Evolutionary conservation across 306 rosid genomes (phyloP).

Genomic region (Quercus ilex): DNA sequence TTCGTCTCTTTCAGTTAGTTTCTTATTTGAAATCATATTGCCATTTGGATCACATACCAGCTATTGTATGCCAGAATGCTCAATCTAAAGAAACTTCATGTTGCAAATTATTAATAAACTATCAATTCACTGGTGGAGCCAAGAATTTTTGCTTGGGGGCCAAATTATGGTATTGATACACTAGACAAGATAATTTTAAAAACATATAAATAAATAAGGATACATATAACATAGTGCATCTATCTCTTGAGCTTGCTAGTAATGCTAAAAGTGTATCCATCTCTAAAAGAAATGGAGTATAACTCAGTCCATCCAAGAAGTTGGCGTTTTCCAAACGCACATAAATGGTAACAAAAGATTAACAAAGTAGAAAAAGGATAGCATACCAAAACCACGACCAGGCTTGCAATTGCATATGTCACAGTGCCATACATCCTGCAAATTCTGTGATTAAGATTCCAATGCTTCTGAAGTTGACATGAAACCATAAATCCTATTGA

Average conservation of each 20-base stretch:
- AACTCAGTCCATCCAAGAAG: too few relatives aligned
- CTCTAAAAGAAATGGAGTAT: too few relatives aligned
- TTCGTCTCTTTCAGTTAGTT: not conserved
- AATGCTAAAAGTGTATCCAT: too few relatives aligned
- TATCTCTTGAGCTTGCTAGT: too few relatives aligned
- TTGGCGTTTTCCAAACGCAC: not conserved
- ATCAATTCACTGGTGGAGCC: too few relatives aligned
- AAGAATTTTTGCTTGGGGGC: too few relatives aligned
- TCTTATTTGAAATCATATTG: not conserved
- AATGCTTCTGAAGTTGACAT: slow-evolving; percentile 6
- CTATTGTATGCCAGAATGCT: not conserved
- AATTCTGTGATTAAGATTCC: slow-evolving; percentile 19
- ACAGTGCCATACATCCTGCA: slow-evolving; percentile 98
- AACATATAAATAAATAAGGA: too few relatives aligned
- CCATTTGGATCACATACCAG: not conserved
- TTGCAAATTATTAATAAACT: too few relatives aligned
- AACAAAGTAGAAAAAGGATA: not conserved
- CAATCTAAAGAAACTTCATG: not conserved
- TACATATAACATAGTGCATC: too few relatives aligned
- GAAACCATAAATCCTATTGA: not conserved
- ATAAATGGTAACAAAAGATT: not conserved
- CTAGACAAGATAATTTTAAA: too few relatives aligned
- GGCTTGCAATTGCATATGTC: slow-evolving; percentile 96
- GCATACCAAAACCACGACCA: slow-evolving; percentile 93
- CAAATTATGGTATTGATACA: too few relatives aligned